Evolutionary conservation across 108 stramenopile species (phyloP).

Genomic region (Skeletonema potamos): DNA sequence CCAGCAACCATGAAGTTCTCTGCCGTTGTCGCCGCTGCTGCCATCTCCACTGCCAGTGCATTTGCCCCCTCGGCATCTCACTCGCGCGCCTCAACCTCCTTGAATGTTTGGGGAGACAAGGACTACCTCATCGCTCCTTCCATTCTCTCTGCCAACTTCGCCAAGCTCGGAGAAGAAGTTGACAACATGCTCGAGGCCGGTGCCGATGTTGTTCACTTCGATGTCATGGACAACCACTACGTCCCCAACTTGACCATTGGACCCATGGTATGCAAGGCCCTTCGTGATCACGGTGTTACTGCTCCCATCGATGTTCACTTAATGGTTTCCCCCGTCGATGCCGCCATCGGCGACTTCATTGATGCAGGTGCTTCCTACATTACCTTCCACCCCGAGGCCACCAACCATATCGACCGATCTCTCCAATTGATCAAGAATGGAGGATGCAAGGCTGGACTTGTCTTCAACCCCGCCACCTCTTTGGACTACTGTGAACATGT

Average conservation of each 20-base stretch:
- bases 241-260: constrained; percentile 98
- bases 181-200: constrained; percentile 96
- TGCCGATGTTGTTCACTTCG: constrained; percentile 98
- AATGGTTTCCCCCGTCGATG: constrained; percentile 97
- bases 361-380: constrained; percentile 98
- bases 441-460: constrained; percentile 98
- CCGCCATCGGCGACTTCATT: constrained; percentile 90
- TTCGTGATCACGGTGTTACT: constrained; percentile 97
- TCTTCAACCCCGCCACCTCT: constrained; percentile 96
- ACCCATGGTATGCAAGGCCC: constrained; percentile 98
- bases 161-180: constrained; percentile 94
- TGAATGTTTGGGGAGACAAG: constrained; percentile 90
- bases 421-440: constrained; percentile 92
- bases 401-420: constrained; percentile 93
- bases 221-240: constrained; percentile 99
- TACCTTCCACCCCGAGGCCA: constrained; percentile 99
- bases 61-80: constrained; percentile 44
- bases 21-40: constrained; percentile 54
- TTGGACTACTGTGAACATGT: constrained; percentile 88
- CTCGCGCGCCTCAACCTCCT: constrained; percentile 41
- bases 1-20: constrained; percentile 72
- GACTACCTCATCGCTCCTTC: constrained; percentile 98
- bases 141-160: constrained; percentile 97
- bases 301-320: constrained; percentile 98
- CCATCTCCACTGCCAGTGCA: constrained; percentile 60